These are phyloP conservation scores for Sparassis latifolia DNA, from an alignment of 1,284 basidiomycete genomes.

Conservation along the genomic window DNA sequence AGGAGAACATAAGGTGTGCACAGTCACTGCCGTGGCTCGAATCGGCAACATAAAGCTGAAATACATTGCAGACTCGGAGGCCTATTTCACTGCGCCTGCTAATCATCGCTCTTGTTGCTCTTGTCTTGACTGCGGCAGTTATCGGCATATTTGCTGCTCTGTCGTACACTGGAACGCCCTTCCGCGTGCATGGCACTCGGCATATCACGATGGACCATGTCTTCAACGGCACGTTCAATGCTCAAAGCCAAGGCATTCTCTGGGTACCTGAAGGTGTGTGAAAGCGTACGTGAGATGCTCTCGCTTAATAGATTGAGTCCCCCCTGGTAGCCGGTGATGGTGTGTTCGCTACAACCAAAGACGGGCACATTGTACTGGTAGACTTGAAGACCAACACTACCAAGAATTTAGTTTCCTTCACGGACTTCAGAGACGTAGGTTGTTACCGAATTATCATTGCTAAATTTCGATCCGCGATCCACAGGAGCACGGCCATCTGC, in stretches of 20 bases:
- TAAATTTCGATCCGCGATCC: neutral
- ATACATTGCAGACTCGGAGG: no score
- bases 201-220: constrained; percentile 84
- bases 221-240: constrained; percentile 81
- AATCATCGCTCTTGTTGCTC: constrained; percentile 42
- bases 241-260: constrained; percentile 41
- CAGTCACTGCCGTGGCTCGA: neutral
- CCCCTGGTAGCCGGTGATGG: constrained; percentile 73
- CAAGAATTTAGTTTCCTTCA: constrained; percentile 48
- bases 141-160: constrained; percentile 71
- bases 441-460: neutral
- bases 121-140: constrained; percentile 50
- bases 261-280: constrained; percentile 86
- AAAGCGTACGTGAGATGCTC: neutral
- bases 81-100: constrained; percentile 45
- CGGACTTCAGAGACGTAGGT: constrained; percentile 60
- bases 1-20: constrained; percentile 30
- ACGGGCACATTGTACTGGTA: constrained; percentile 66
- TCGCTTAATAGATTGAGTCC: neutral
- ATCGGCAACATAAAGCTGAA: no score
- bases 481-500: constrained; percentile 49
- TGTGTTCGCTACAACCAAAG: constrained; percentile 65
- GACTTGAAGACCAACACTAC: constrained; percentile 74
- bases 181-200: constrained; percentile 45
- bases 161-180: constrained; percentile 52